A percentile compares a stretch with the other conserved stretches of the same genome.
Evolutionary conservation across 208 protist species (phyloP).

Genomic region (Acanthamoeba sp.): DNA sequence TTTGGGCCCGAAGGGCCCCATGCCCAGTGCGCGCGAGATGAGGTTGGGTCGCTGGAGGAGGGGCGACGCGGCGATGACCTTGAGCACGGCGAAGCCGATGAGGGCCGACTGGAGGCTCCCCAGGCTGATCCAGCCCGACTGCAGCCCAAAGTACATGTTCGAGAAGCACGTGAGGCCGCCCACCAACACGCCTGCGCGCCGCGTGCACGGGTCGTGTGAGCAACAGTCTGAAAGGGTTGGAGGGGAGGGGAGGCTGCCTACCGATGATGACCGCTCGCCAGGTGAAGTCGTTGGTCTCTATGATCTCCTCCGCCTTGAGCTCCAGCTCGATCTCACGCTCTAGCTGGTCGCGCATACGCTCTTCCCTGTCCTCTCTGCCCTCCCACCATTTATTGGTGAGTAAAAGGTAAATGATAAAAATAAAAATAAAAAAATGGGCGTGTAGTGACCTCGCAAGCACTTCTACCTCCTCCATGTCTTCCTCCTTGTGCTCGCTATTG

Average conservation of each 20-base stretch:
- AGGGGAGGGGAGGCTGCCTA: neutral
- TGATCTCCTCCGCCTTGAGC: slow-evolving; percentile 8
- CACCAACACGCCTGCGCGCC: neutral
- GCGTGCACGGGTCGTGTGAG: neutral
- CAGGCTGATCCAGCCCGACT: slow-evolving; percentile 86
- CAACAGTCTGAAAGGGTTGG: too few species aligned
- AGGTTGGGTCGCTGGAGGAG: neutral
- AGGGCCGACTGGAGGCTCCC: slow-evolving; percentile 83
- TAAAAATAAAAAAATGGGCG: neutral
- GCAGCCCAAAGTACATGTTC: slow-evolving; percentile 88
- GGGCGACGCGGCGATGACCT: slow-evolving; percentile 27
- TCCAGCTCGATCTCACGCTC: slow-evolving; percentile 17
- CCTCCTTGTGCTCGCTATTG: neutral
- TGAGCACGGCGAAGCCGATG: slow-evolving; percentile 84
- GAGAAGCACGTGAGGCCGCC: slow-evolving; percentile 82
- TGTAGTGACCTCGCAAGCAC: neutral
- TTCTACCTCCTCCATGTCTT: neutral
- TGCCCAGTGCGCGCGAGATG: neutral
- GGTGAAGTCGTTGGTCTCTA: slow-evolving; percentile 52
- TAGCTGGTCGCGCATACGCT: neutral
- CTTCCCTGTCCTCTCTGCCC: neutral
- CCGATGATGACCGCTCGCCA: slow-evolving; percentile 35
- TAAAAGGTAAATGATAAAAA: neutral
- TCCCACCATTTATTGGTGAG: neutral
- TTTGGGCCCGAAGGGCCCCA: slow-evolving; percentile 40